These are phyloP conservation scores for Aspergillus viridinutans DNA, from an alignment of 2,329 filamentous ascomycete genomes.

Conservation along the genomic window DNA sequence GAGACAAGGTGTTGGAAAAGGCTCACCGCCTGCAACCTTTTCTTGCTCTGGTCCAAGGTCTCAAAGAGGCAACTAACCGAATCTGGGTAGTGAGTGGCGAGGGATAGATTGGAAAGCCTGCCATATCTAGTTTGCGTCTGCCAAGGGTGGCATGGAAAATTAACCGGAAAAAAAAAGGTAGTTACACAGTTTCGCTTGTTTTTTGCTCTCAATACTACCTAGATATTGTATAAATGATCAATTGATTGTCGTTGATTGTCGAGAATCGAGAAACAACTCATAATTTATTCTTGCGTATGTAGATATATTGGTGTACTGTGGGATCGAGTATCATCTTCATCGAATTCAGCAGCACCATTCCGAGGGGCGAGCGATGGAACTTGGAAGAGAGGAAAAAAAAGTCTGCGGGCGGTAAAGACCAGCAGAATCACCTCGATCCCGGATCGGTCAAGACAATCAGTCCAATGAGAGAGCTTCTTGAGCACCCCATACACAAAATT, in stretches of 20 bases:
- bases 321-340: neutral
- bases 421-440: conserved; percentile 17
- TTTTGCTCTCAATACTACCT: neutral
- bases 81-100: neutral
- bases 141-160: neutral
- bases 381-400: conserved; percentile 11
- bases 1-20: neutral
- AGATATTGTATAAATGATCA: neutral
- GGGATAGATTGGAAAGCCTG: neutral
- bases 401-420: conserved; percentile 11
- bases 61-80: neutral
- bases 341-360: neutral
- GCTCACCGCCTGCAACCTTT: neutral
- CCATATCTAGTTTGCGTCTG: neutral
- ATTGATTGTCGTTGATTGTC: neutral
- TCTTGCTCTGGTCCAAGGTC: neutral
- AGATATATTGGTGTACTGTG: neutral
- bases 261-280: neutral
- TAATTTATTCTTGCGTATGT: neutral
- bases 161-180: neutral
- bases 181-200: neutral
- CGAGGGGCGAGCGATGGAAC: neutral
- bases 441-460: conserved; percentile 15
- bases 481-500: conserved; percentile 23
- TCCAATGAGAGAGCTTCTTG: conserved; percentile 21